Base-by-base conservation (phyloP, 2,329 filamentous ascomycete species). In the Leptographium radiaticola region DNA sequence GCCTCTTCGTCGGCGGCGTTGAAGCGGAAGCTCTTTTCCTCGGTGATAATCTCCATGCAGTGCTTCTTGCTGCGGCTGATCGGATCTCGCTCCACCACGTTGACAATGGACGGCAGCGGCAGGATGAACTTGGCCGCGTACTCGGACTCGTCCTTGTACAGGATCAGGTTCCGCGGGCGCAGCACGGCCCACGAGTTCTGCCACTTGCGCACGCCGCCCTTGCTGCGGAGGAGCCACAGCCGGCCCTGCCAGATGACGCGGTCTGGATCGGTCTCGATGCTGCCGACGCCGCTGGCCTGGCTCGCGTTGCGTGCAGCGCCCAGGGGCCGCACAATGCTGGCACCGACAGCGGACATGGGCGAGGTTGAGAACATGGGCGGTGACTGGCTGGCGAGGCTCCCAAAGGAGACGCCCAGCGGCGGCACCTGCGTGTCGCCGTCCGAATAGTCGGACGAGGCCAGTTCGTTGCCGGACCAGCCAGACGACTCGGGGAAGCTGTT, bases 221-320 rank as follows among this genome's bases (percentile, higher is more conserved):
- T 90, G 57, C 84, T 87, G 62, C 87, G 89, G 54, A 96, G 78
- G 57, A 89, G 82, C 67, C 87, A 86, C 36, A 97, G 79, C 76
- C 89, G 90, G 51, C 91, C 90, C 65, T 97, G 89, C 78, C 87
- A 95, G 46, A 97, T 79, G n/a, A 97, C 85, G 31, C 90, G 84
- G 66, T 95, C 90, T 1, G 85, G 83, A 58, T 93, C 88, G 0
- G 30, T 56, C 53, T 76, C 73, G 53, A 84, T 76, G 43, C 74
- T 60, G 36, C 51, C 52, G 59, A 73, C 67, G 52, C 75, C 80
- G 61, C 83, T 85, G 51, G 77, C 67, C 62, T 87, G 84, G 65
- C 80, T 86, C 10, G 73, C 64, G 52, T 84, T 86, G 16, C 54
- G 55, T 4, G 12, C 18, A 10, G 25, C 20, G 38, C 38, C 10